Percentiles rank a stretch among this genome's conserved stretches.
Evolutionary conservation across 305 asterid genomes (phyloP).

Genomic region (Euphrasia arctica): DNA sequence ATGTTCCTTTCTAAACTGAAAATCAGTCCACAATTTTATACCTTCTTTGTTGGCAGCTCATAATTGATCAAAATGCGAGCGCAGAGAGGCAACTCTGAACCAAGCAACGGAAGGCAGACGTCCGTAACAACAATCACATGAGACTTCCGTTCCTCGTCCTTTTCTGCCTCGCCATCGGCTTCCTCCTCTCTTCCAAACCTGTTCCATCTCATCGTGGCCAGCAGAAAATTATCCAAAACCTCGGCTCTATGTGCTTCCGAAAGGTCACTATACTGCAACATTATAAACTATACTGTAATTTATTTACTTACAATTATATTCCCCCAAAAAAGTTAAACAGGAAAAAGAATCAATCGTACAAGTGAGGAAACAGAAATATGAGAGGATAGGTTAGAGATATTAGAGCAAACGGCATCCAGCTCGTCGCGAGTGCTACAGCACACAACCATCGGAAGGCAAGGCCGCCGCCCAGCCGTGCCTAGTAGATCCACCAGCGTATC

Average conservation of each 20-base stretch:
- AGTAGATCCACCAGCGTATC: constrained; percentile 75
- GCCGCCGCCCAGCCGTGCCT: constrained; percentile 80
- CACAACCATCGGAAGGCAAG: constrained; percentile 70
- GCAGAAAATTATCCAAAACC: constrained; percentile 60
- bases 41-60: constrained; percentile 88
- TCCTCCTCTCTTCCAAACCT: constrained; percentile 43
- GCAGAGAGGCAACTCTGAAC: constrained; percentile 61
- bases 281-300: not conserved
- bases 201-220: constrained; percentile 63
- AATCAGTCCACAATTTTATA: constrained; percentile 19
- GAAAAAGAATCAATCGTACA: constrained; percentile 31
- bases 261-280: constrained; percentile 72
- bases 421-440: constrained; percentile 92
- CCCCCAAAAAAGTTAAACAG: not conserved
- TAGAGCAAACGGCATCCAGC: constrained; percentile 78
- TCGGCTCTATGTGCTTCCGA: constrained; percentile 59
- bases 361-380: constrained; percentile 52
- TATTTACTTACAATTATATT: not conserved
- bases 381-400: constrained; percentile 51
- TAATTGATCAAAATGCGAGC: constrained; percentile 81
- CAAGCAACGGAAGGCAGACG: constrained; percentile 82
- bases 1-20: constrained; percentile 19
- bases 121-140: constrained; percentile 78
- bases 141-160: constrained; percentile 53
- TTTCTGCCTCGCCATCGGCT: constrained; percentile 41